phyloP scores from a whole-genome alignment of 257 asterid genomes.

The Thymus mandschuricus region DNA sequence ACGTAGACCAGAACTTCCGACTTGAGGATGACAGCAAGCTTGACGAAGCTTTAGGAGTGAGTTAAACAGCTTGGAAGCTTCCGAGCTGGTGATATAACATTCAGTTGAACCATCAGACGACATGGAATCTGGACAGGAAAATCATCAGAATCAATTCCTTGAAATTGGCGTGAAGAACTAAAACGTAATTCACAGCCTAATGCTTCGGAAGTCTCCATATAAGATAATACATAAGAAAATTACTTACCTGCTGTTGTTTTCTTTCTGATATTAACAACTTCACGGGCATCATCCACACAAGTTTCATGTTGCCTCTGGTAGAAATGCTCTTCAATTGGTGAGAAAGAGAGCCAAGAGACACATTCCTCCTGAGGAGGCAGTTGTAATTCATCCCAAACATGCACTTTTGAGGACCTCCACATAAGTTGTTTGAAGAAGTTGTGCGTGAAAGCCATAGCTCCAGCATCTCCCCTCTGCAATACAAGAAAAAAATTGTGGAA shows the following conservation, averaged over 20 bases:
- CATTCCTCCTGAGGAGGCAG: slow-evolving; percentile 94
- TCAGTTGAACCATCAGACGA: slow-evolving; percentile 49
- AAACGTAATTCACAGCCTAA: slow-evolving; percentile 7
- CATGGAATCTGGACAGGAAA: slow-evolving; percentile 50
- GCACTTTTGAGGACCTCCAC: slow-evolving; percentile 95
- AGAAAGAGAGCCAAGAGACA: slow-evolving; percentile 83
- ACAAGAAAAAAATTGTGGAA: slow-evolving; percentile 16
- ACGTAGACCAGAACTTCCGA: slow-evolving; percentile 97
- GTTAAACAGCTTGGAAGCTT: slow-evolving; percentile 91
- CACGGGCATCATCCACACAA: slow-evolving; percentile 89
- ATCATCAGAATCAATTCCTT: slow-evolving; percentile 27
- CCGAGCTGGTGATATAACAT: slow-evolving; percentile 65
- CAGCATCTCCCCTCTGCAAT: slow-evolving; percentile 85
- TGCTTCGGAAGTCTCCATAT: slow-evolving; percentile 27
- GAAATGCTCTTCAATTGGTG: slow-evolving; percentile 91
- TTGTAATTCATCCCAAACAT: slow-evolving; percentile 80
- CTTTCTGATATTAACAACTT: slow-evolving; percentile 61
- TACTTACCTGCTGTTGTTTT: slow-evolving; percentile 60
- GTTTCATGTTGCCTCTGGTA: slow-evolving; percentile 94
- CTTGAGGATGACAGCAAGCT: slow-evolving; percentile 99
- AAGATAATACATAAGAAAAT: slow-evolving; percentile 11
- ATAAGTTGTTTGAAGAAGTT: slow-evolving; percentile 68
- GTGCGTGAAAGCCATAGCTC: slow-evolving; percentile 74
- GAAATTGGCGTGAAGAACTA: not conserved
- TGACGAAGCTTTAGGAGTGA: slow-evolving; percentile 98